A percentile compares a stretch with the other conserved stretches of the same genome.
These are phyloP conservation scores for Neurospora sp. DNA, from an alignment of 495 filamentous ascomycete genomes.

Conservation along the genomic window DNA sequence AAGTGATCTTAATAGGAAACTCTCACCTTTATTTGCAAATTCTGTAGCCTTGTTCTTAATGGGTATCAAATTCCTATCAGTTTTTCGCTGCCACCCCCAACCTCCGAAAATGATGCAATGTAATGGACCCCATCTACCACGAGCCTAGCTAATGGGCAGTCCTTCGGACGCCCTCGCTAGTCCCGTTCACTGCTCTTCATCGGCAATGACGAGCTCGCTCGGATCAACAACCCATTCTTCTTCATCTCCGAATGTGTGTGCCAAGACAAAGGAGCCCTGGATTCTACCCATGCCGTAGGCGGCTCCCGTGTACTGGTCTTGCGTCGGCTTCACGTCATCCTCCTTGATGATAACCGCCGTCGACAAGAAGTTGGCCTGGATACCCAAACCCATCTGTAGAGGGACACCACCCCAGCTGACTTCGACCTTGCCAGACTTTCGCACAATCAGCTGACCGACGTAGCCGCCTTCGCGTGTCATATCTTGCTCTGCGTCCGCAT, in stretches of 20 bases:
- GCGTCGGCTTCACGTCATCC: conserved; percentile 29
- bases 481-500: conserved; percentile 1
- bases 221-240: conserved; percentile 31
- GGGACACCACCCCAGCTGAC: conserved; percentile 50
- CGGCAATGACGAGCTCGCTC: conserved; percentile 14
- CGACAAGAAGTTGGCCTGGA: conserved; percentile 33
- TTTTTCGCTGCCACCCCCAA: neutral
- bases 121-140: neutral
- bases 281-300: conserved; percentile 49
- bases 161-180: neutral
- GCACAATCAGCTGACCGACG: conserved; percentile 49
- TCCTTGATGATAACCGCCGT: conserved; percentile 37
- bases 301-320: conserved; percentile 23
- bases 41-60: neutral
- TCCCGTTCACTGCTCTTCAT: conserved; percentile 2
- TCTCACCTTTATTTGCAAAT: neutral
- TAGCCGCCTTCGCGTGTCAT: conserved; percentile 30
- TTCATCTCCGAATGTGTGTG: conserved; percentile 43
- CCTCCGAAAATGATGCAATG: neutral
- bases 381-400: conserved; percentile 35
- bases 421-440: conserved; percentile 49
- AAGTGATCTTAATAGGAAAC: neutral
- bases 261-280: conserved; percentile 46
- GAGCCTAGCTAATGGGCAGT: neutral
- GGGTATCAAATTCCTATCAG: neutral